Percentiles rank a stretch among this genome's conserved stretches.
Evolutionary conservation across 805 yeast genomes (phyloP).

Genomic region (Danielia oregonensis): DNA sequence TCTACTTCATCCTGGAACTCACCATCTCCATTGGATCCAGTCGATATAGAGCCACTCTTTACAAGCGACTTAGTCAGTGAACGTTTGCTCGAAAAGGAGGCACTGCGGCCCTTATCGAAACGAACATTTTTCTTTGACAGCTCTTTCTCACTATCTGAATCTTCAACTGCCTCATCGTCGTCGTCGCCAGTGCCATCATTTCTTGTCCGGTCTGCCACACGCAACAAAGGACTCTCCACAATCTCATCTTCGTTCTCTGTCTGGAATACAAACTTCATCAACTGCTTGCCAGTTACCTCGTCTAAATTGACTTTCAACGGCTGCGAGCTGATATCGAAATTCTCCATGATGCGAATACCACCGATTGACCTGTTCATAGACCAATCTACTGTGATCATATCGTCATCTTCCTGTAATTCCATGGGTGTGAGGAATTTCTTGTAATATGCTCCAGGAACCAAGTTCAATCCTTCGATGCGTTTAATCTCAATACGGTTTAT

Average conservation of each 20-base stretch:
- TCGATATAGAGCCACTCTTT: conserved; percentile 5
- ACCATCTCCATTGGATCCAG: conserved; percentile 2
- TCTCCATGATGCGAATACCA: conserved; percentile 39
- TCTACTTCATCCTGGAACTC: conserved; percentile 25
- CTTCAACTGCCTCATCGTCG: conserved; percentile 13
- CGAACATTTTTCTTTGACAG: conserved; percentile 10
- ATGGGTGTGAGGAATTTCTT: conserved; percentile 34
- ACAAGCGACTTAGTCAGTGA: conserved; percentile 1
- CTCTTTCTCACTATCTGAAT: conserved; percentile 4
- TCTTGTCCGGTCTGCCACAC: conserved; percentile 1
- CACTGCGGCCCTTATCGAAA: not conserved
- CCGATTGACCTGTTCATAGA: conserved; percentile 40
- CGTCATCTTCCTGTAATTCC: conserved; percentile 4
- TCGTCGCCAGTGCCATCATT: conserved; percentile 8
- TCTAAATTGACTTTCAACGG: conserved; percentile 39
- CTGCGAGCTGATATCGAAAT: conserved; percentile 32
- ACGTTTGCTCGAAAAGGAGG: not conserved
- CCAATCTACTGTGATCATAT: conserved; percentile 36
- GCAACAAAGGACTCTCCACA: conserved; percentile 11
- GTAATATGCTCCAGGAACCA: conserved; percentile 28
- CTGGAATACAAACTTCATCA: conserved; percentile 36
- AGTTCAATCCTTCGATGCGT: conserved; percentile 36
- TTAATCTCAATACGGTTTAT: conserved; percentile 32
- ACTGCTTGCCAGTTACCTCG: conserved; percentile 35
- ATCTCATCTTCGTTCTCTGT: conserved; percentile 8